Conservation (phyloP, 2,329 filamentous ascomycete genomes). For the Aspergillus pseudoviridinutans region DNA sequence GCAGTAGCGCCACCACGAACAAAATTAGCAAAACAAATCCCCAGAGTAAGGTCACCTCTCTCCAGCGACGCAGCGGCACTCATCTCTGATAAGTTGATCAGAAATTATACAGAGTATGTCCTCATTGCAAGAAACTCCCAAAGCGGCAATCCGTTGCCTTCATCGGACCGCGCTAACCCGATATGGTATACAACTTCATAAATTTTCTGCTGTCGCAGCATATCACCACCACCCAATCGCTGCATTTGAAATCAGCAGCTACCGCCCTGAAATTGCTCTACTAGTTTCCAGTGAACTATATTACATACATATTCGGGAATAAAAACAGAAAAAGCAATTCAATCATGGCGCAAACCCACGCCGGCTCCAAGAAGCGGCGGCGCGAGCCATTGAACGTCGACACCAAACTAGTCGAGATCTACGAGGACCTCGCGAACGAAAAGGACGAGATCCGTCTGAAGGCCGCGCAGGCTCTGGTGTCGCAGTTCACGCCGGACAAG, state of each 20-base stretch:
- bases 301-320: not conserved
- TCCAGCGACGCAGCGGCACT: not conserved
- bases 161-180: constrained; percentile 18
- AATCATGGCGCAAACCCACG: constrained; percentile 26
- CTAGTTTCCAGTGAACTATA: not conserved
- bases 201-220: constrained; percentile 16
- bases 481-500: constrained; percentile 41
- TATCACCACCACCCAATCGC: constrained; percentile 4
- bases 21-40: not conserved
- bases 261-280: not conserved
- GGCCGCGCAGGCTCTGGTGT: constrained; percentile 42
- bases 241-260: constrained; percentile 1
- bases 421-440: constrained; percentile 46
- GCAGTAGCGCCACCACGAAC: not conserved
- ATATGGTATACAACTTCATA: constrained; percentile 11
- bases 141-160: not conserved
- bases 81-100: not conserved
- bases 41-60: not conserved
- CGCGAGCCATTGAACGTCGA: constrained; percentile 42
- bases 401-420: constrained; percentile 46
- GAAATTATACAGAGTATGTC: not conserved
- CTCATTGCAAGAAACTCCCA: not conserved
- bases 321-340: not conserved
- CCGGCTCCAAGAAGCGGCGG: constrained; percentile 35
- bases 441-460: constrained; percentile 45